A percentile compares a stretch with the other conserved stretches of the same genome.
phyloP scores from a whole-genome alignment of 176 grass and related monocot species.

The Puccinellia tenuiflora region DNA sequence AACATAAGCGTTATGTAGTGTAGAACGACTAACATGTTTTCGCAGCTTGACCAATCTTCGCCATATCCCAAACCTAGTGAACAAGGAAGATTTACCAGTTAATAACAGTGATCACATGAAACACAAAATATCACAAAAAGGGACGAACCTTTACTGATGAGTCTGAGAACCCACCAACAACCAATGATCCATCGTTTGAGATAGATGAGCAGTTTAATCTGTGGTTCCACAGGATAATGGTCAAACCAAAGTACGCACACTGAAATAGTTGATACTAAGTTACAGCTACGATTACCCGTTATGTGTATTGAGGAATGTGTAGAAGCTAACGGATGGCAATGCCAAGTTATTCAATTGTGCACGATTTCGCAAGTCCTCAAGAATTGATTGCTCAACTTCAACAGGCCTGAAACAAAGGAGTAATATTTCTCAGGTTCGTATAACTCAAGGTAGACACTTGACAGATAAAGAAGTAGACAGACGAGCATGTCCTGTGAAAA shows the following conservation, averaged over 20 bases:
- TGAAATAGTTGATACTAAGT: constrained; percentile 5
- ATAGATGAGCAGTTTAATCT: constrained; percentile 97
- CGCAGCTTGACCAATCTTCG: constrained; percentile 75
- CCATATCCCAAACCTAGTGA: constrained; percentile 93
- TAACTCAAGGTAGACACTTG: constrained; percentile 16
- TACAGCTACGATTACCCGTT: constrained; percentile 64
- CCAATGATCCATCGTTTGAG: constrained; percentile 88
- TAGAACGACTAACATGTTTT: constrained; percentile 59
- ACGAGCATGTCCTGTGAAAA: background rate
- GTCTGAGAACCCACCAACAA: constrained; percentile 97
- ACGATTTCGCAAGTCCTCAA: constrained; percentile 78
- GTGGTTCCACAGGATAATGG: constrained; percentile 9
- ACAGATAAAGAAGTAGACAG: background rate
- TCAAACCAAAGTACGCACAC: constrained; percentile 8
- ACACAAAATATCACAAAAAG: constrained; percentile 8
- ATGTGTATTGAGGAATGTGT: constrained; percentile 92
- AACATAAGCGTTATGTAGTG: background rate
- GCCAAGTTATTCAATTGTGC: constrained; percentile 74
- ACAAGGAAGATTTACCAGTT: constrained; percentile 14
- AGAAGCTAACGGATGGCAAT: constrained; percentile 95
- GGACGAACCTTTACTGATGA: constrained; percentile 87
- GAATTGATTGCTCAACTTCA: constrained; percentile 81
- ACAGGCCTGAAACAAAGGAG: constrained; percentile 59
- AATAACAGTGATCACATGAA: background rate
- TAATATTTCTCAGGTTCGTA: background rate